A percentile compares a stretch with the other conserved stretches of the same genome.
These are phyloP conservation scores for Yamadazyma scolyti DNA, from an alignment of 805 yeast species.

Conservation along the genomic window DNA sequence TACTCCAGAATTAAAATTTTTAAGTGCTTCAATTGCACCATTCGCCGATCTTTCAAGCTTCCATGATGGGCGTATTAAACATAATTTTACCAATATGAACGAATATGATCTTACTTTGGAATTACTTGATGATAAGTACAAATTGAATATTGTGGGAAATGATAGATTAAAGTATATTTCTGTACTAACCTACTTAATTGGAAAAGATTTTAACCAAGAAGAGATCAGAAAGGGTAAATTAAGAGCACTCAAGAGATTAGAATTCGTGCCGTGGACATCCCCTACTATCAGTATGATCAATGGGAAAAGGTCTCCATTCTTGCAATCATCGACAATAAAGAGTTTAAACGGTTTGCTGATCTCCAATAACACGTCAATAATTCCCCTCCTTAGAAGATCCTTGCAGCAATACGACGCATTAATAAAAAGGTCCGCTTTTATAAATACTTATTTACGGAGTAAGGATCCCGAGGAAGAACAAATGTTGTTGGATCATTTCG, in stretches of 20 bases:
- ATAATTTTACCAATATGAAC: constrained; percentile 52
- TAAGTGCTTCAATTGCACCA: constrained; percentile 39
- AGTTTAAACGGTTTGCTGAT: constrained; percentile 73
- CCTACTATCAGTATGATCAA: constrained; percentile 74
- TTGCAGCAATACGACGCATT: constrained; percentile 77
- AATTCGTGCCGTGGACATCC: constrained; percentile 85
- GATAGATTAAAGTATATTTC: constrained; percentile 54
- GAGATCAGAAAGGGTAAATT: constrained; percentile 69
- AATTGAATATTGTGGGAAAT: constrained; percentile 55
- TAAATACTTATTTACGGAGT: constrained; percentile 64
- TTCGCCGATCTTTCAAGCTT: constrained; percentile 48
- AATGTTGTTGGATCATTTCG: constrained; percentile 46
- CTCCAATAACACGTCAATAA: constrained; percentile 76
- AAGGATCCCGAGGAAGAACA: constrained; percentile 40
- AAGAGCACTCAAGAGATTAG: constrained; percentile 61
- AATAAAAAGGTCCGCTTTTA: constrained; percentile 76
- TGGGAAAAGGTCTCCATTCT: constrained; percentile 68
- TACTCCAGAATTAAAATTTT: constrained; percentile 64
- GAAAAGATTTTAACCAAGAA: constrained; percentile 58
- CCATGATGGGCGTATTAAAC: constrained; percentile 19
- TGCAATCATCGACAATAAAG: constrained; percentile 26
- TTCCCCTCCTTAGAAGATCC: constrained; percentile 60
- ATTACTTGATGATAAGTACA: constrained; percentile 69
- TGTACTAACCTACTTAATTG: constrained; percentile 61
- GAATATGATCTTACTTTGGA: constrained; percentile 86